These are phyloP conservation scores for Calamus simplicifolius DNA, from an alignment of 176 grass and related monocot genomes.

Conservation along the genomic window DNA sequence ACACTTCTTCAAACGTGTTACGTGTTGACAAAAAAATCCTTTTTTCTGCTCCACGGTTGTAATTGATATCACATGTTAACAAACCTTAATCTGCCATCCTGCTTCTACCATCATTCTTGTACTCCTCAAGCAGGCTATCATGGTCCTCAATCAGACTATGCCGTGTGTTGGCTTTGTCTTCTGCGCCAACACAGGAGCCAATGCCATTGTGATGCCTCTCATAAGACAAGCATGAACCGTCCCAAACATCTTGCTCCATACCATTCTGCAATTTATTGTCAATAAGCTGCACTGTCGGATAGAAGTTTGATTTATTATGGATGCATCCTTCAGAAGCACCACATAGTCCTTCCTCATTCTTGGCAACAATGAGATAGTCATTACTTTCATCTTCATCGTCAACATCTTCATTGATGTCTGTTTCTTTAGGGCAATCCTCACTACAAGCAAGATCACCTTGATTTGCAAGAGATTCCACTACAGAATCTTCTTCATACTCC, in stretches of 20 bases:
- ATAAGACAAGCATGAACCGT: slow-evolving; percentile 10
- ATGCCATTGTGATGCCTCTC: background rate
- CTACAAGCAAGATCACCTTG: slow-evolving; percentile 26
- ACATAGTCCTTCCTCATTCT: slow-evolving; percentile 3
- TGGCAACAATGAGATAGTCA: slow-evolving; percentile 16
- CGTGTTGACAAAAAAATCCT: slow-evolving; percentile 61
- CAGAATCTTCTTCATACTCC: slow-evolving; percentile 46
- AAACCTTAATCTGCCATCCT: background rate
- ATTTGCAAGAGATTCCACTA: slow-evolving; percentile 28
- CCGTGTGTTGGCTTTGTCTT: background rate
- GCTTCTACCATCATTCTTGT: slow-evolving; percentile 1
- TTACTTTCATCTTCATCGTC: slow-evolving; percentile 23
- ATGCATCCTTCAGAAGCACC: slow-evolving; percentile 2
- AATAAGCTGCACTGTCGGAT: background rate
- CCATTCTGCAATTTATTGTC: background rate
- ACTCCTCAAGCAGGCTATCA: background rate
- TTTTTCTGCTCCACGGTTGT: slow-evolving; percentile 30
- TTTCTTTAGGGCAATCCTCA: slow-evolving; percentile 6
- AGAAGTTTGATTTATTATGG: background rate
- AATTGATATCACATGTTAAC: slow-evolving; percentile 46
- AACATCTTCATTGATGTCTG: slow-evolving; percentile 8
- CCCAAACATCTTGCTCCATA: background rate
- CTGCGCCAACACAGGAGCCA: background rate
- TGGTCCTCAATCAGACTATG: background rate
- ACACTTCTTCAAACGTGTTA: slow-evolving; percentile 82